Base-by-base conservation (phyloP, 805 yeast genomes). In the Ogataea pilisensis region DNA sequence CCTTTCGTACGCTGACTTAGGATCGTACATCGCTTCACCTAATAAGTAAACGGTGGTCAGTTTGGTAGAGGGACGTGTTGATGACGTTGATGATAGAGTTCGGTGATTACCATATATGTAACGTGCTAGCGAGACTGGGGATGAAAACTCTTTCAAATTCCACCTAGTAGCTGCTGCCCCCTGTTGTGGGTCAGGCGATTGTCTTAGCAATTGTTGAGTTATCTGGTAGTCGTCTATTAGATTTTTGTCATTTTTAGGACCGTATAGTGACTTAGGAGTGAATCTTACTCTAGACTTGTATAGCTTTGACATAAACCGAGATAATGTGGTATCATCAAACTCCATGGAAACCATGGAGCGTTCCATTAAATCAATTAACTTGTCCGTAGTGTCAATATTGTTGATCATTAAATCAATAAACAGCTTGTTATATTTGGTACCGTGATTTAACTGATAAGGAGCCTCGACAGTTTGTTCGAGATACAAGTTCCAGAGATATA, bases 1-100 rank as follows among this genome's bases (percentile, higher is more conserved):
- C 20, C 61, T 50, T 1, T 45, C 38, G 43, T 52, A 63, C 0
- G 69, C 54, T 2, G 43, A 42, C 6, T 48, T 31, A 0, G 73
- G 72, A 14, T 60, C 50, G 6, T 58, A 38, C 4, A 57, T 41
- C 0, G 72, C 50, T 46, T 70, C 74, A 4, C 66, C 65, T 19
- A 61, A 33, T 14, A 61, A 35, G 37, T 53, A 50, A 5, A 56
- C 46, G 1, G 60, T 51, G 20, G 51, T 50, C 14, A 61, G 18
- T 29, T 44, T 47, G n/a, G 48, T 42, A 3, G 62, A 54, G 28
- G 41, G 37, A 19, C 19, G 19, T 8, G 32, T 17, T 8, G 37
- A 22, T 11, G 31, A 11, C 5, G 21, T 11, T 6, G 14, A 20
- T n/a, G 28, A 27, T 16, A 28, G 25, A 13, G 13, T 22, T 5